Evolutionary conservation across 2,329 filamentous ascomycete species (phyloP), one percentile per base, ranked within the genome.

Genomic region (Fusarium palustre): DNA sequence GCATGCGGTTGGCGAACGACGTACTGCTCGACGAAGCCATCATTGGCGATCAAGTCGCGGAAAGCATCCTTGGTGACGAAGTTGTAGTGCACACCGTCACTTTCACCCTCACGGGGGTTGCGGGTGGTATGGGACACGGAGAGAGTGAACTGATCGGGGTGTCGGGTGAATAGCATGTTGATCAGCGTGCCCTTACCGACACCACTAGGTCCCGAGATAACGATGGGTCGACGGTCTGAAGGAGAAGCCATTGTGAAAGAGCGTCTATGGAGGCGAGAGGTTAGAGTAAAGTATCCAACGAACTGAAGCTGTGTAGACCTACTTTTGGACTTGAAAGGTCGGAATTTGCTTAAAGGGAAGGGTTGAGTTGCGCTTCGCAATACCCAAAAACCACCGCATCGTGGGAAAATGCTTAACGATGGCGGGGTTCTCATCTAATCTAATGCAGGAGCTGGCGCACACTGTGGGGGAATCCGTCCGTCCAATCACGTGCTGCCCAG

Each of bases 101-200:
- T 75, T 82, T 97, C 94, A 73, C 91, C 92, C 2, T 86, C 82
- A n/a, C 94, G 89, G 5, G 94, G 94, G 3, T 81, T 74, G 20
- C 94, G 90, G 24, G 94, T 97, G 4, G 94, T 97, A 84, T 97
- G 91, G 68, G 86, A 88, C 56, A 90, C 85, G 55, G 86, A 87
- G n/a, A 88, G 82, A 12, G 84, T 79, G 69, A 87, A 87, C 55
- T 77, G 79, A 47, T 85, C 82, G 24, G 83, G 83, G 79, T 86
- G 82, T 60, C 76, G 74, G 46, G 85, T 82, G 77, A 93, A 91
- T 50, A 95, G 88, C 50, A 88, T 85, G 76, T 89, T 90, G 79
- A 92, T 89, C 68, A 95, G 88, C 20, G 92, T 96, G 74, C 91
- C 92, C 82, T 96, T 96, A 72, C 92, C 92, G 48, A 92, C 88